Evolutionary conservation across 352 stramenopile genomes (phyloP).

Genomic region (Phytophthora gonapodyides): DNA sequence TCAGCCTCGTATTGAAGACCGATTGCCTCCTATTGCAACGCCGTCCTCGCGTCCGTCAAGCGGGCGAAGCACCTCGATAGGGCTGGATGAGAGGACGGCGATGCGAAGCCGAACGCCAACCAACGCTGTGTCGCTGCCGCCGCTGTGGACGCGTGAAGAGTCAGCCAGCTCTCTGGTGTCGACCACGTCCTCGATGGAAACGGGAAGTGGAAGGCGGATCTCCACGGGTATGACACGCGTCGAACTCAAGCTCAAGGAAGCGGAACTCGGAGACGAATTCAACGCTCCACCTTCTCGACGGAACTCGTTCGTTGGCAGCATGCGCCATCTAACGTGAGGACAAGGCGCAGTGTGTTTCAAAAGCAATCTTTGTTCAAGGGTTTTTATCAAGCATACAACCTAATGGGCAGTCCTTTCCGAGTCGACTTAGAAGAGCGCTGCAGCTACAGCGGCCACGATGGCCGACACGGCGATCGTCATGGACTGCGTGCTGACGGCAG

Average conservation of each 20-base stretch:
- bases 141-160: slow-evolving; percentile 20
- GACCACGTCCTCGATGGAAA: slow-evolving; percentile 12
- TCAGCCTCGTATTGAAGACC: slow-evolving; percentile 1
- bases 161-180: slow-evolving; percentile 26
- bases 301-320: slow-evolving; percentile 28
- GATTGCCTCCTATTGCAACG: slow-evolving; percentile 26
- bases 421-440: slow-evolving; percentile 30
- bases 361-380: slow-evolving; percentile 27
- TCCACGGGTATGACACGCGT: slow-evolving; percentile 45
- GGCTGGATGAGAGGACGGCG: background rate
- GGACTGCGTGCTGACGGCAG: slow-evolving; percentile 24
- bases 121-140: slow-evolving; percentile 33
- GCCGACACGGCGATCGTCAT: slow-evolving; percentile 22
- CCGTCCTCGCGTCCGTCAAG: slow-evolving; percentile 17
- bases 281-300: slow-evolving; percentile 24
- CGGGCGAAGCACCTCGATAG: slow-evolving; percentile 7
- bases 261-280: slow-evolving; percentile 56
- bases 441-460: slow-evolving; percentile 18
- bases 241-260: slow-evolving; percentile 67
- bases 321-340: slow-evolving; percentile 22
- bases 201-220: slow-evolving; percentile 22
- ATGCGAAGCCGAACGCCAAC: slow-evolving; percentile 3
- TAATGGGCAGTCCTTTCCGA: slow-evolving; percentile 21
- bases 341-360: background rate
- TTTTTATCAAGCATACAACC: slow-evolving; percentile 36